These are phyloP conservation scores for Zoysia pacifica DNA, from an alignment of 176 grass and related monocot species.

Conservation along the genomic window DNA sequence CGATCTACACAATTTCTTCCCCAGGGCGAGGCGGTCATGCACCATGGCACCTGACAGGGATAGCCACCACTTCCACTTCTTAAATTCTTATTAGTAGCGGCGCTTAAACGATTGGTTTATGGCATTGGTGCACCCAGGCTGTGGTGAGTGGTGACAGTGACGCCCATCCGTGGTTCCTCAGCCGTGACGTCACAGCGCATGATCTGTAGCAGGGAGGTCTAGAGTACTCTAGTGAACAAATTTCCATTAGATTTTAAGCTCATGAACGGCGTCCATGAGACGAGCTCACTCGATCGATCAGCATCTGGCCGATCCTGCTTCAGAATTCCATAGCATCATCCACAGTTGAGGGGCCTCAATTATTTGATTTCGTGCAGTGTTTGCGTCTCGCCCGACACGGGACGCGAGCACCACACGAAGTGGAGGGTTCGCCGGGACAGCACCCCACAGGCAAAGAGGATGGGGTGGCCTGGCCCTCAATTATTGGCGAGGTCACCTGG, in stretches of 20 bases:
- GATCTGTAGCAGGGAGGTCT: background rate
- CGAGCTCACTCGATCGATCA: too few relatives aligned
- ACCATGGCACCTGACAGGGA: background rate
- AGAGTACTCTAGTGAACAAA: background rate
- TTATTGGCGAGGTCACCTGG: slow-evolving; percentile 45
- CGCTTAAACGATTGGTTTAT: too few relatives aligned
- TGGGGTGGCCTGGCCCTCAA: background rate
- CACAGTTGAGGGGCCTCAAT: background rate
- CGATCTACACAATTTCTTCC: slow-evolving; percentile 12
- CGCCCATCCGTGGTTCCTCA: too few relatives aligned
- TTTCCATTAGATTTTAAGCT: background rate
- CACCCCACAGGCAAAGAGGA: background rate
- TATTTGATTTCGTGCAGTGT: background rate
- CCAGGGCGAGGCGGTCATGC: background rate
- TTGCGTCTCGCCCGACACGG: background rate
- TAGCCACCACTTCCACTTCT: background rate
- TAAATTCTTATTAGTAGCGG: background rate
- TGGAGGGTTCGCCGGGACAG: background rate
- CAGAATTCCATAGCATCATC: background rate
- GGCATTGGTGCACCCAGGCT: too few relatives aligned
- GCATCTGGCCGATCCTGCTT: background rate
- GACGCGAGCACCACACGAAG: slow-evolving; percentile 34
- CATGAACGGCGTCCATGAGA: too few relatives aligned
- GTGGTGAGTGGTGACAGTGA: too few relatives aligned
- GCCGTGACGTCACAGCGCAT: background rate